These are phyloP conservation scores for Penicillium sp. DNA, from an alignment of 2,329 filamentous ascomycete genomes.

Conservation along the genomic window DNA sequence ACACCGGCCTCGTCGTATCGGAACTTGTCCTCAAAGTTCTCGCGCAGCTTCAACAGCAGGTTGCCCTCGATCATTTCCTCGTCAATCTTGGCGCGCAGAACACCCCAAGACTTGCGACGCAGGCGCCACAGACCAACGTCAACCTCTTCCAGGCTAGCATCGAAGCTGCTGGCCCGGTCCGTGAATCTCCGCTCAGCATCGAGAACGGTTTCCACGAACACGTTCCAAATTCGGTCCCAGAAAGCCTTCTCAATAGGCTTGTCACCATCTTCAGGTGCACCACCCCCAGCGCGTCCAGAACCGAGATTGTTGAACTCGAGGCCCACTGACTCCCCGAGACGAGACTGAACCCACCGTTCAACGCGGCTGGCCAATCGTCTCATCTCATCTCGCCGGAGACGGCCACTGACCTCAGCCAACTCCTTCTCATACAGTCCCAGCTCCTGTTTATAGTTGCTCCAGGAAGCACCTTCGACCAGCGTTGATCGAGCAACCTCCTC, in stretches of 20 bases:
- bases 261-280: conserved; percentile 75
- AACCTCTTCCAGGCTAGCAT: conserved; percentile 87
- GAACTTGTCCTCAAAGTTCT: conserved; percentile 99
- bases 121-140: conserved; percentile 90
- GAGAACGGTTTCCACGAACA: conserved; percentile 78
- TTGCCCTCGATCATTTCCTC: conserved; percentile 99
- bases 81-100: conserved; percentile 84
- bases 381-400: conserved; percentile 93
- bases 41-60: conserved; percentile 87
- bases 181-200: conserved; percentile 85
- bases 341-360: conserved; percentile 89
- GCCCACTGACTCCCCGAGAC: conserved; percentile 82
- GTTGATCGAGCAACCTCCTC: conserved; percentile 73
- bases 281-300: conserved; percentile 78
- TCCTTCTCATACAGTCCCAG: conserved; percentile 82
- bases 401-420: conserved; percentile 81
- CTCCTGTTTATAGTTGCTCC: conserved; percentile 86
- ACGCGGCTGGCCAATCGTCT: conserved; percentile 84
- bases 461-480: conserved; percentile 75
- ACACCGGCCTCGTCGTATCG: conserved; percentile 94
- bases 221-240: conserved; percentile 92
- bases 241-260: conserved; percentile 80
- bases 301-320: conserved; percentile 96
- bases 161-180: conserved; percentile 87
- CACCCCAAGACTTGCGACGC: conserved; percentile 91